Evolutionary conservation across 2,329 filamentous ascomycete genomes (phyloP).

Genomic region (Cladophialophora chaetospira): DNA sequence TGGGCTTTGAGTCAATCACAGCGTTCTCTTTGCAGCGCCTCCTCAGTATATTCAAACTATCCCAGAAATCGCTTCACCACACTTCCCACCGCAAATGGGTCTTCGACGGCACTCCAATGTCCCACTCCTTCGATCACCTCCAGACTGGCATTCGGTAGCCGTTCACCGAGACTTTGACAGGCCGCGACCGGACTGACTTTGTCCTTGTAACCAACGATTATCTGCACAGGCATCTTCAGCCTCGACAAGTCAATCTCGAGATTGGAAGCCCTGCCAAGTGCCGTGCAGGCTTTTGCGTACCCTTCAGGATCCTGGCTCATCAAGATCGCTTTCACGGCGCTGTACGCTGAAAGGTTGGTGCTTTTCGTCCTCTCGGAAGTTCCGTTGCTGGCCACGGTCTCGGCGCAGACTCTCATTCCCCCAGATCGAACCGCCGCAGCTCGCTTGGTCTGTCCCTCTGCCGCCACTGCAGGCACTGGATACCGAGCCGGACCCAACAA

Average conservation of each 20-base stretch:
- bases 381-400: slow-evolving; percentile 41
- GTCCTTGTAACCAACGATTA: slow-evolving; percentile 53
- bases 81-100: not conserved
- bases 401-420: slow-evolving; percentile 50
- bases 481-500: slow-evolving; percentile 53
- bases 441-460: slow-evolving; percentile 37
- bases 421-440: slow-evolving; percentile 46
- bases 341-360: slow-evolving; percentile 43
- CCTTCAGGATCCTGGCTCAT: slow-evolving; percentile 54
- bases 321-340: slow-evolving; percentile 49
- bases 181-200: slow-evolving; percentile 41
- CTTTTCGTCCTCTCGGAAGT: slow-evolving; percentile 43
- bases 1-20: no score
- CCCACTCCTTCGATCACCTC: slow-evolving; percentile 2
- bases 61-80: not conserved
- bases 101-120: slow-evolving; percentile 13
- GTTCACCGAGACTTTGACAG: not conserved
- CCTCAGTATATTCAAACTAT: no score
- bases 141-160: not conserved
- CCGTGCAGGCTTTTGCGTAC: slow-evolving; percentile 57
- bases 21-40: no score
- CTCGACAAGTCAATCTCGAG: slow-evolving; percentile 38
- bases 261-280: slow-evolving; percentile 46
- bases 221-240: slow-evolving; percentile 39
- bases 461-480: slow-evolving; percentile 45